Percentiles rank a stretch among this genome's conserved stretches.
These are phyloP conservation scores for Acacia confusa DNA, from an alignment of 306 rosid species.

Conservation along the genomic window DNA sequence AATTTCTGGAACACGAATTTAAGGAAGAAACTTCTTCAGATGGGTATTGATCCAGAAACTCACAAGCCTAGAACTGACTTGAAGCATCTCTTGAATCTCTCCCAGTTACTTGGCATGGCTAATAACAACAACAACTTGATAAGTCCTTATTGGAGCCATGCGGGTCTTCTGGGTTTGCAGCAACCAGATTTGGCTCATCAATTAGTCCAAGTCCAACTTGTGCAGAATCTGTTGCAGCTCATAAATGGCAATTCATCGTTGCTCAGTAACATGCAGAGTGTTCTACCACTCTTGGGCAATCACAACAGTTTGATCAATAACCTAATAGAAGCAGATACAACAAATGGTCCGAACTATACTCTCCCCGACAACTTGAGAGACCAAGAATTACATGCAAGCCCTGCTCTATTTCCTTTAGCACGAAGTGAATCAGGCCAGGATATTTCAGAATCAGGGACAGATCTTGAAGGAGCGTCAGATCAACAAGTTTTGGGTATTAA, in stretches of 20 bases:
- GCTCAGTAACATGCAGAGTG: conserved; percentile 9
- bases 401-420: conserved; percentile 31
- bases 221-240: conserved; percentile 61
- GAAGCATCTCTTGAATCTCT: conserved; percentile 57
- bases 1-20: conserved; percentile 83
- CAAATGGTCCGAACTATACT: conserved; percentile 10
- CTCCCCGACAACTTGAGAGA: conserved; percentile 18
- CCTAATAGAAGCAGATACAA: conserved; percentile 28
- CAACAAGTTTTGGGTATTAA: conserved; percentile 11
- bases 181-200: conserved; percentile 64
- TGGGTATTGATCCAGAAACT: conserved; percentile 88
- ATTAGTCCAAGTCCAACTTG: conserved; percentile 54
- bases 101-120: conserved; percentile 53
- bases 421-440: conserved; percentile 26
- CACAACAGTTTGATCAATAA: conserved; percentile 39
- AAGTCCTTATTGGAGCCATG: conserved; percentile 45
- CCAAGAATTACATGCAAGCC: conserved; percentile 33
- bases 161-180: conserved; percentile 51
- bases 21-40: conserved; percentile 76
- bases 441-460: conserved; percentile 36
- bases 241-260: background rate
- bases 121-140: conserved; percentile 29
- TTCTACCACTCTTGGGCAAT: background rate
- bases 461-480: conserved; percentile 35
- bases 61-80: conserved; percentile 84